Evolutionary conservation across 1,139 yeast species (phyloP), one percentile per base, ranked within the genome.

Genomic region (Trichomonascaceae sp.): DNA sequence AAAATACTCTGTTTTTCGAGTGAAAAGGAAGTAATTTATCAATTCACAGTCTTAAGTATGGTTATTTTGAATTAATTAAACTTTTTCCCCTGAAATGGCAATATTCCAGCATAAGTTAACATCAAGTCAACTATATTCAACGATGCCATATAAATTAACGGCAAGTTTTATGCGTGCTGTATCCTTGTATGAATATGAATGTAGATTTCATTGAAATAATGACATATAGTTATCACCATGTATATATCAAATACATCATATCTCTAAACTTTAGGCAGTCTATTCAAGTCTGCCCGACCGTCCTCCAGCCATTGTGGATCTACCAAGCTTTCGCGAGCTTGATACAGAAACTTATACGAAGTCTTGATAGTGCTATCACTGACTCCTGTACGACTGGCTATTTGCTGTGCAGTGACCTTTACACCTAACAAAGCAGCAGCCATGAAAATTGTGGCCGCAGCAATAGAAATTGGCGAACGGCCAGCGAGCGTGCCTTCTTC

Each of bases 281-380:
- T 77, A 38, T 80, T 84, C 66, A 85, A 66, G 53, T 81, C 78
- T 12, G 87, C 85, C 63, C 80, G 84, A 49, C 80, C 78, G 54
- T 83, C 85, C 24, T 57, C 54, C 53, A 86, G 71, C 91, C 96
- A 87, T 59, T 78, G 79, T 38, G 90, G 93, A 66, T 89, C 96
- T 20, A 89, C 78, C 53, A 90, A 78, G 58, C 84, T 82, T 47
- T 85, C 89, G 54, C 75, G 71, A 59, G 84, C 87, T 60, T 87
- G 91, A 68, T 81, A 85, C 74, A 93, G 75, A 49, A 85, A 84
- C 70, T 87, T 87, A 70, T 89, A 93, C 50, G 95, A 85, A 2
- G 97, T 89, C 70, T 93, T 89, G 64, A 93, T 93, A 0, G 99
- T 93, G 61, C 98, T 98, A 67, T 93, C 99, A 66, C 96, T 87